Evolutionary conservation across 495 filamentous ascomycete genomes (phyloP), one percentile per base, ranked within the genome.

Genomic region (Immersiella caudata): DNA sequence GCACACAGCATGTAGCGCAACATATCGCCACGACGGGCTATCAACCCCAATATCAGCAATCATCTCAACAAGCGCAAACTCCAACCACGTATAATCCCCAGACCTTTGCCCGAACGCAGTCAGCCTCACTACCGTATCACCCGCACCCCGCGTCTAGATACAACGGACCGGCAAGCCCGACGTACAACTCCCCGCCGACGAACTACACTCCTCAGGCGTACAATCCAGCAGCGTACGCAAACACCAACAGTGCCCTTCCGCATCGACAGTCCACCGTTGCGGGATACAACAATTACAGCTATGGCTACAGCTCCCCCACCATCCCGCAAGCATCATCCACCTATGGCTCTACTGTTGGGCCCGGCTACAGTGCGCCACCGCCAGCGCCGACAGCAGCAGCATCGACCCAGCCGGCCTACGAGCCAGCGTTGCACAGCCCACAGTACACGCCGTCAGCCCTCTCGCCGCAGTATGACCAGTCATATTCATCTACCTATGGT

Each of bases 41-140:
- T 74, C 84, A 86, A 56, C 79, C 80, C 21, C 85, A 88, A 62
- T 89, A 90, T 66, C 87, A 89, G 63, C 33, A 56, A 33, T 8
- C 65, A 25, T 26, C 20, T 62, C 78, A 83, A 67, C 76, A 81
- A 11, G 82, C 85, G 35, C 80, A 84, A 33, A 81, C 79, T 20
- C 88, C 86, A 57, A 76, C 83, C 16, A 79, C 86, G 0, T 97
- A 97, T 77, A 96, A 97, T 70, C 93, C 94, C 1, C 92, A 93
- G 76, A 81, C 90, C 61, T 97, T 93, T 75, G 86, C 84, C 55
- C 81, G 86, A 9, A 84, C 90, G 3, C 85, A 91, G 55, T 86
- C 89, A 21, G 79, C 76, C 2, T 75, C 75, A n/a, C 67, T 81
- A 33, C 84, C 79, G 33, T 82, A 79, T 57, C 79, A 79, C 49